A percentile compares a stretch with the other conserved stretches of the same genome.
Conservation (phyloP, 306 rosid genomes). For the Parietaria judaica region DNA sequence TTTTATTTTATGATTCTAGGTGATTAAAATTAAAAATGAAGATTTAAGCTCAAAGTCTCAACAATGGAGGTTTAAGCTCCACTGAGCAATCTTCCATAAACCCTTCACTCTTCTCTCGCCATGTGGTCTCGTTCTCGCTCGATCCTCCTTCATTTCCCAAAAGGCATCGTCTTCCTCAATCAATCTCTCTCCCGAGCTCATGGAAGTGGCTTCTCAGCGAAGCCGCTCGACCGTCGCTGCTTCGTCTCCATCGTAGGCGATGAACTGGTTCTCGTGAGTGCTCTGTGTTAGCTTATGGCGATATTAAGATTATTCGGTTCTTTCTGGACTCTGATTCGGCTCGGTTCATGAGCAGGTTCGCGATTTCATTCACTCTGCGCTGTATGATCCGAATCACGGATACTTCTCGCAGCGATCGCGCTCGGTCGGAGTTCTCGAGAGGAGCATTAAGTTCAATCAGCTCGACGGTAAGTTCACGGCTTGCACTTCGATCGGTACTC, state of each 20-base stretch:
- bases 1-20: too few species aligned
- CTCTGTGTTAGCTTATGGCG: constrained; percentile 8
- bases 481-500: neutral
- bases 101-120: neutral
- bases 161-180: constrained; percentile 34
- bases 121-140: constrained; percentile 15
- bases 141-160: constrained; percentile 16
- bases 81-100: neutral
- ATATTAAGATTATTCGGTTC: neutral
- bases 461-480: constrained; percentile 45
- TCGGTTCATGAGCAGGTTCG: constrained; percentile 51
- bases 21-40: too few species aligned
- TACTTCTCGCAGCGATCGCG: constrained; percentile 67
- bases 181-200: constrained; percentile 1
- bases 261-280: constrained; percentile 68
- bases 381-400: constrained; percentile 75
- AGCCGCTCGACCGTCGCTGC: constrained; percentile 28
- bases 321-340: neutral
- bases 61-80: neutral
- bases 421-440: constrained; percentile 75
- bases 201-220: constrained; percentile 20
- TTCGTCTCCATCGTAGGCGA: constrained; percentile 53
- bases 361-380: constrained; percentile 83
- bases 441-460: constrained; percentile 55
- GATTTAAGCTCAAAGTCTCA: too few species aligned